Base-by-base conservation (phyloP, 768 basidiomycete genomes). In the Pleurotus tuber-regium region DNA sequence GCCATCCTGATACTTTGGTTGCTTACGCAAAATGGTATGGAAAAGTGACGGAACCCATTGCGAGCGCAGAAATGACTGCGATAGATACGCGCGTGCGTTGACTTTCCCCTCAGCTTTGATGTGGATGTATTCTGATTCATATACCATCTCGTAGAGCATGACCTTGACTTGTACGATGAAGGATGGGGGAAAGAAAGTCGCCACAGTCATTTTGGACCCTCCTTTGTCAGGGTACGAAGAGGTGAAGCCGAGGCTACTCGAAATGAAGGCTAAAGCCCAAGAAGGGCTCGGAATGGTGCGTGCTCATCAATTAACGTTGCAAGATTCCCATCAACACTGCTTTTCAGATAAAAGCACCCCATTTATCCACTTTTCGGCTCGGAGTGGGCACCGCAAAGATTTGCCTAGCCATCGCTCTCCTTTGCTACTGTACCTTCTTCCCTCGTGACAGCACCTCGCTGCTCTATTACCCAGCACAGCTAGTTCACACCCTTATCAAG, bases 21-120 rank as follows among this genome's bases (percentile, higher is more conserved):
- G 87, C 87, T 2, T 93, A 91, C 58, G 87, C 86, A 35, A 87
- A 84, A 57, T 80, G 86, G 75, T 89, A 76, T 59, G 88, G 86
- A 7, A 82, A 85, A 56, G 75, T 89, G 9, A 59, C 70, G 18
- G 74, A 77, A 24, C 70, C 70, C 31, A 77, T 89, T 14, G 65
- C 66, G 2, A 76, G 77, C n/a, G 89, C 88, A 6, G 74, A 82
- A 63, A 87, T 91, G 89, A 75, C 75, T 7, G 70, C 73, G 2
- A 89, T 91, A 35, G 79, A 86, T 59, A 72, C 78, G 35, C 83
- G 87, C 66, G 89, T 83, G 49, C 47, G 71, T 60, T 7, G 18
- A 10, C 35, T 7, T 53, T 26, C 23, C 24, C 26, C 48, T 24
- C 12, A n/a, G 41, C 44, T 33, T 8, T 38, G 21, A 10, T 49